Conservation (phyloP, 345 rosid species). For the Camelina hispida region DNA sequence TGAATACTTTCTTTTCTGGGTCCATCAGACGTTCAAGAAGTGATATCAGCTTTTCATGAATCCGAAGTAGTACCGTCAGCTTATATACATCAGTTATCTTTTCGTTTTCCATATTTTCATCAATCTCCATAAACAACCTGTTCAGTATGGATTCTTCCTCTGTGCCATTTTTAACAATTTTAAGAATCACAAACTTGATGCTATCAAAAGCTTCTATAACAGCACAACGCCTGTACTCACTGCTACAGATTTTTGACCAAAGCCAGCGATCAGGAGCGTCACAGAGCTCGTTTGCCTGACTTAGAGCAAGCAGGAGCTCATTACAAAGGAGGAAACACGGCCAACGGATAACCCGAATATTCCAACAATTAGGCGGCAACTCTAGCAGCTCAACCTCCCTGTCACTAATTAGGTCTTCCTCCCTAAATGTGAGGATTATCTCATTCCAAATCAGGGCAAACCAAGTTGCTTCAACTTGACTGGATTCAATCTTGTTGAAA, state of each 20-base stretch:
- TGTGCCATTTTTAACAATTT: constrained; percentile 55
- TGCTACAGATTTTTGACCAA: constrained; percentile 78
- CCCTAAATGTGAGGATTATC: constrained; percentile 72
- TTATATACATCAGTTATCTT: constrained; percentile 53
- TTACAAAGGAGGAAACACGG: constrained; percentile 88
- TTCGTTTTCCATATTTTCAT: constrained; percentile 51
- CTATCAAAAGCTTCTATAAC: constrained; percentile 90
- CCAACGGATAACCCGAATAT: constrained; percentile 87
- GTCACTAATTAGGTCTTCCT: constrained; percentile 86
- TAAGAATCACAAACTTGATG: constrained; percentile 65
- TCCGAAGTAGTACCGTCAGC: constrained; percentile 53
- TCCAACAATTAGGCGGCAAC: constrained; percentile 84
- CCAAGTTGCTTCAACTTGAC: constrained; percentile 80
- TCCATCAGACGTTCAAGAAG: constrained; percentile 70
- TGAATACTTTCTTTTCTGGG: constrained; percentile 54
- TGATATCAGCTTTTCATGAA: constrained; percentile 69
- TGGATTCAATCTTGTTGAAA: constrained; percentile 79
- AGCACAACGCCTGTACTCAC: constrained; percentile 89
- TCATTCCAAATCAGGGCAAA: constrained; percentile 96
- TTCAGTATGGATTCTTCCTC: constrained; percentile 65
- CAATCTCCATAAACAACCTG: constrained; percentile 60
- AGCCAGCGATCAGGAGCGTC: constrained; percentile 76
- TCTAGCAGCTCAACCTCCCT: constrained; percentile 78
- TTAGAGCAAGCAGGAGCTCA: constrained; percentile 84
- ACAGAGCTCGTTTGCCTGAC: constrained; percentile 74